Conservation (phyloP, 345 rosid genomes). For the Hibiscus tridactylites region DNA sequence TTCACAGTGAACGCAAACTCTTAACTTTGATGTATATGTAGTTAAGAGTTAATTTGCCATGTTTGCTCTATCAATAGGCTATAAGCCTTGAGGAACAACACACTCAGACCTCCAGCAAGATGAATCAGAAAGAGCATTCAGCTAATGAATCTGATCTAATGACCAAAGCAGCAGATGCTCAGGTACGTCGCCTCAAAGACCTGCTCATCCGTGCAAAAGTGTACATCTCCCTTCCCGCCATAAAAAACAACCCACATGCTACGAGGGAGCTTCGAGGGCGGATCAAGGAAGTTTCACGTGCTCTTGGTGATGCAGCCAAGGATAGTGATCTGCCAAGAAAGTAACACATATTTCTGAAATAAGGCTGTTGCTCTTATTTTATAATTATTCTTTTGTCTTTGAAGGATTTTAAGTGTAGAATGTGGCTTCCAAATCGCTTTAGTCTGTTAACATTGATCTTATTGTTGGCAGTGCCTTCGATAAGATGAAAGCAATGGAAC, state of each 20-base stretch:
- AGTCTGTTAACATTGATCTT: not conserved
- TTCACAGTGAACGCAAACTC: not conserved
- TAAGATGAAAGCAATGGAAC: slow-evolving; percentile 78
- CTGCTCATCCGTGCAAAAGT: slow-evolving; percentile 87
- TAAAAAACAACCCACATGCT: slow-evolving; percentile 54
- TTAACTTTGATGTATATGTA: not conserved
- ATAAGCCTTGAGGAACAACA: slow-evolving; percentile 27
- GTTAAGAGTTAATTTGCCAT: not conserved
- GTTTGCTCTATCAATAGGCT: slow-evolving; percentile 20
- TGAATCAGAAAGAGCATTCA: slow-evolving; percentile 24
- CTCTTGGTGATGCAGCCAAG: slow-evolving; percentile 65
- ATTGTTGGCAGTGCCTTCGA: slow-evolving; percentile 48
- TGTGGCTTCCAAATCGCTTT: not conserved
- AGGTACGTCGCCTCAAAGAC: slow-evolving; percentile 70
- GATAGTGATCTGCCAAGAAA: slow-evolving; percentile 74
- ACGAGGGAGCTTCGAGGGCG: slow-evolving; percentile 79
- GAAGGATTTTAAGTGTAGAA: not conserved
- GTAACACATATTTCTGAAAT: slow-evolving; percentile 32
- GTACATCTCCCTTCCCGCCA: slow-evolving; percentile 76
- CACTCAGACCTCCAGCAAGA: slow-evolving; percentile 19
- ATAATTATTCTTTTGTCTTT: slow-evolving; percentile 13
- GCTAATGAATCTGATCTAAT: slow-evolving; percentile 24
- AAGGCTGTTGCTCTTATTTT: not conserved
- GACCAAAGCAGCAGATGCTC: slow-evolving; percentile 50
- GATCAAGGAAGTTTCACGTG: slow-evolving; percentile 73